A percentile compares a stretch with the other conserved stretches of the same genome.
phyloP scores from a whole-genome alignment of 768 basidiomycete genomes.

The Amanita thiersii region DNA sequence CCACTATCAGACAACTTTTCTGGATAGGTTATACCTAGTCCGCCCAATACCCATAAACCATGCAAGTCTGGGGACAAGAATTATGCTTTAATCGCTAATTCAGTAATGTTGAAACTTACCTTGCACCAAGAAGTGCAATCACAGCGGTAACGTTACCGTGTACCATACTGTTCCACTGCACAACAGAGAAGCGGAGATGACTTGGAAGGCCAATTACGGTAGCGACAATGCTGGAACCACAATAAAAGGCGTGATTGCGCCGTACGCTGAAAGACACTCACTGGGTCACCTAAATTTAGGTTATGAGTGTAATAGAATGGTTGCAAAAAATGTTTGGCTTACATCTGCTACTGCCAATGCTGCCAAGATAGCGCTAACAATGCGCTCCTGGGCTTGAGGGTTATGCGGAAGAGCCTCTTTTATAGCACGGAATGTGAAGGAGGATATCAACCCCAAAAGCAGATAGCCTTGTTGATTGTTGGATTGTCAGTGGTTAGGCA shows the following conservation, averaged over 20 bases:
- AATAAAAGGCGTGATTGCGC: conserved; percentile 2
- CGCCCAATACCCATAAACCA: conserved; percentile 49
- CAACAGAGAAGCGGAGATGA: conserved; percentile 39
- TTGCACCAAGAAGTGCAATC: conserved; percentile 40
- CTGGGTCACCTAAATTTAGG: conserved; percentile 41
- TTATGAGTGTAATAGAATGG: neutral
- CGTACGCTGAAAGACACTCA: conserved; percentile 19
- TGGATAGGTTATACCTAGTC: conserved; percentile 34
- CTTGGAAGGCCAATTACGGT: conserved; percentile 53
- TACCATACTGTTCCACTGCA: conserved; percentile 61
- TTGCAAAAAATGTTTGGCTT: conserved; percentile 15
- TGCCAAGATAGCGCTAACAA: conserved; percentile 53
- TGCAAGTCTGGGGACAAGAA: conserved; percentile 26
- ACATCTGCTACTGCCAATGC: conserved; percentile 68
- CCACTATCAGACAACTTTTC: too few species aligned
- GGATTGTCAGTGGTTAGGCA: neutral
- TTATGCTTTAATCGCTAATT: conserved; percentile 2
- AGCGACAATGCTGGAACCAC: conserved; percentile 39
- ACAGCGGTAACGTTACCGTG: conserved; percentile 72
- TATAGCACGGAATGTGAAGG: conserved; percentile 59
- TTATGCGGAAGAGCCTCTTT: conserved; percentile 50
- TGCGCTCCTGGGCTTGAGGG: conserved; percentile 56
- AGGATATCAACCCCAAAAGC: conserved; percentile 55
- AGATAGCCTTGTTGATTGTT: conserved; percentile 41
- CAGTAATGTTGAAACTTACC: conserved; percentile 29